Conservation (phyloP, 2,329 filamentous ascomycete species). For the Ceratocystis ficicola region DNA sequence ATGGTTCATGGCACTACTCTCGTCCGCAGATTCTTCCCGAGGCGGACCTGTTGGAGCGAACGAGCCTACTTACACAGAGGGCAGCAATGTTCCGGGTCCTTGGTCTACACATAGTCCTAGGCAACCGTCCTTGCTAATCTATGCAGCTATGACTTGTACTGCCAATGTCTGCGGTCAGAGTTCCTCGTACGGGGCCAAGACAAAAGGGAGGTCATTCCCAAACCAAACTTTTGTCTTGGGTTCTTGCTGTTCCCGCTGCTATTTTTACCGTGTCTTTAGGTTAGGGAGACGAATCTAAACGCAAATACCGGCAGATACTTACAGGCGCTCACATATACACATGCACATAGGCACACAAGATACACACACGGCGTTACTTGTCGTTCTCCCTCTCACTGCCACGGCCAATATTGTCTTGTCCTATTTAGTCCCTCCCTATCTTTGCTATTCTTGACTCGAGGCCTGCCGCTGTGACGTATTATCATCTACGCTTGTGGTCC, state of each 20-base stretch:
- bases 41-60: neutral
- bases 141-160: neutral
- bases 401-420: neutral
- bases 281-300: neutral
- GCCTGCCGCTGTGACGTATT: constrained; percentile 6
- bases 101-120: neutral
- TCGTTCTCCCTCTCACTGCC: neutral
- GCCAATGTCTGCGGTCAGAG: neutral
- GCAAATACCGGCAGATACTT: neutral
- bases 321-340: neutral
- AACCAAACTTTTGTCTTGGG: neutral
- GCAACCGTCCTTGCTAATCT: neutral
- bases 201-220: neutral
- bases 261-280: neutral
- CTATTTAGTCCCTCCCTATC: neutral
- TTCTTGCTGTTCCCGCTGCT: neutral
- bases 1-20: too few relatives aligned
- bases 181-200: neutral
- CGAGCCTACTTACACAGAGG: neutral
- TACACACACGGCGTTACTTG: constrained; percentile 2
- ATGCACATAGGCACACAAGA: neutral
- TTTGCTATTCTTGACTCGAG: neutral
- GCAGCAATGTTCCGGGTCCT: neutral
- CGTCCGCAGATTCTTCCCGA: neutral
- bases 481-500: neutral